Evolutionary conservation across 2,329 filamentous ascomycete genomes (phyloP).

Genomic region (Colletotrichum neosansevieriae): DNA sequence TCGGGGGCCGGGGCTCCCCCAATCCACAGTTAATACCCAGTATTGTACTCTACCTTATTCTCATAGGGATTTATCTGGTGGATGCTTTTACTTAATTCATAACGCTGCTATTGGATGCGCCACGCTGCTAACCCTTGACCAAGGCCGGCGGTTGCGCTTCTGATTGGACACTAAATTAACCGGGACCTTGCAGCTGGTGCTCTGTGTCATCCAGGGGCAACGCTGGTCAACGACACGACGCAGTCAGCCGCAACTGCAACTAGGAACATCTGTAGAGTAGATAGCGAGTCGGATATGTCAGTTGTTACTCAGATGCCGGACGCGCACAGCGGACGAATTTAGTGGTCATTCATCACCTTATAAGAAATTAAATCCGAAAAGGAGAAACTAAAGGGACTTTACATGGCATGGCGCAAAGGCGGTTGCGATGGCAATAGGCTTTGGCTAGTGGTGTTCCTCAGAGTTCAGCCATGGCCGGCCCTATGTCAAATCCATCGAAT

Average conservation of each 20-base stretch:
- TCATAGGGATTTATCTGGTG: no score
- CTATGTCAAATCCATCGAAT: no score
- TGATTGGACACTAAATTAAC: conserved; percentile 8
- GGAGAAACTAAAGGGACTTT: no score
- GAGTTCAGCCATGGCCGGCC: no score
- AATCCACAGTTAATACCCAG: no score
- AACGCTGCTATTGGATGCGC: neutral
- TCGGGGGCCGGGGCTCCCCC: no score
- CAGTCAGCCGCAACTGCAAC: neutral
- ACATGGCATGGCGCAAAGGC: neutral
- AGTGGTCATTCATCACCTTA: no score
- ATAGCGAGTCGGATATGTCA: neutral
- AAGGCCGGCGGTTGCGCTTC: conserved; percentile 14
- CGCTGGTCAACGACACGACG: conserved; percentile 9
- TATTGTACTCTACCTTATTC: no score
- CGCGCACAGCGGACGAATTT: no score
- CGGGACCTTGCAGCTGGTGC: conserved; percentile 22
- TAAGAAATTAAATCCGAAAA: no score
- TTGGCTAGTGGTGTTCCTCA: neutral
- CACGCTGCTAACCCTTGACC: neutral
- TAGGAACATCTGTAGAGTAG: neutral
- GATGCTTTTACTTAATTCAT: neutral
- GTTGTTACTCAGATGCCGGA: no score
- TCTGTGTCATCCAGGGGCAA: conserved; percentile 14
- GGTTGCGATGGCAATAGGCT: neutral